These are phyloP conservation scores for Diaporthe destruens DNA, from an alignment of 2,329 filamentous ascomycete genomes.

Conservation along the genomic window DNA sequence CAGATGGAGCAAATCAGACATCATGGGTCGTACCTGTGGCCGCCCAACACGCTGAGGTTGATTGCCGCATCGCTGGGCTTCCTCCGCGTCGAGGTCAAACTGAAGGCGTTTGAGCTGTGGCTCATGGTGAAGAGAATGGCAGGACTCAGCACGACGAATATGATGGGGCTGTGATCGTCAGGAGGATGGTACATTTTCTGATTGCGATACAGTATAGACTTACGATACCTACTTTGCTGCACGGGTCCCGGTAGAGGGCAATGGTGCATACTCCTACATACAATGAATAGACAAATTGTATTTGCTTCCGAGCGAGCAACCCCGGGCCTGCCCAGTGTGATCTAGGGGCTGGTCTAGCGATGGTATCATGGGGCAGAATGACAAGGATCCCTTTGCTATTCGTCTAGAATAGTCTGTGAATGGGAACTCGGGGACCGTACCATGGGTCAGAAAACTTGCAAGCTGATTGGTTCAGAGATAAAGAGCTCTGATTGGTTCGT, in stretches of 20 bases:
- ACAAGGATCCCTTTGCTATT: conserved; percentile 19
- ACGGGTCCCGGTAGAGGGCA: conserved; percentile 34
- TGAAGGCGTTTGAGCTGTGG: conserved; percentile 74
- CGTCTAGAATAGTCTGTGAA: too few relatives aligned
- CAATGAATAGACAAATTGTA: conserved; percentile 8
- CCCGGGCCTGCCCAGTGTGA: neutral
- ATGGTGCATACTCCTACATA: neutral
- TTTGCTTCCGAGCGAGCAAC: neutral
- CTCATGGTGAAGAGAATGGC: conserved; percentile 65
- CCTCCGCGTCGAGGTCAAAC: conserved; percentile 71
- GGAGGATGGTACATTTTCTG: neutral
- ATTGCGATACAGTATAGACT: conserved; percentile 25
- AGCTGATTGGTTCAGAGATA: too few relatives aligned
- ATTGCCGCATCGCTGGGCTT: conserved; percentile 70
- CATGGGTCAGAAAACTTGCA: too few relatives aligned
- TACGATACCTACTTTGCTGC: conserved; percentile 41
- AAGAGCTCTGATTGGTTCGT: too few relatives aligned
- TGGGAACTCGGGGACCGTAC: too few relatives aligned
- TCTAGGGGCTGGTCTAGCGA: neutral
- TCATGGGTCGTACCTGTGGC: conserved; percentile 69
- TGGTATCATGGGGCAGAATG: conserved; percentile 5
- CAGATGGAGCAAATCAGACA: conserved; percentile 68
- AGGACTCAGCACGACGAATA: conserved; percentile 45
- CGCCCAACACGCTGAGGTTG: conserved; percentile 66
- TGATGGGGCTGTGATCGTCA: conserved; percentile 34